Evolutionary conservation across 352 stramenopile species (phyloP).

Genomic region (Globisporangium recalcitrans): DNA sequence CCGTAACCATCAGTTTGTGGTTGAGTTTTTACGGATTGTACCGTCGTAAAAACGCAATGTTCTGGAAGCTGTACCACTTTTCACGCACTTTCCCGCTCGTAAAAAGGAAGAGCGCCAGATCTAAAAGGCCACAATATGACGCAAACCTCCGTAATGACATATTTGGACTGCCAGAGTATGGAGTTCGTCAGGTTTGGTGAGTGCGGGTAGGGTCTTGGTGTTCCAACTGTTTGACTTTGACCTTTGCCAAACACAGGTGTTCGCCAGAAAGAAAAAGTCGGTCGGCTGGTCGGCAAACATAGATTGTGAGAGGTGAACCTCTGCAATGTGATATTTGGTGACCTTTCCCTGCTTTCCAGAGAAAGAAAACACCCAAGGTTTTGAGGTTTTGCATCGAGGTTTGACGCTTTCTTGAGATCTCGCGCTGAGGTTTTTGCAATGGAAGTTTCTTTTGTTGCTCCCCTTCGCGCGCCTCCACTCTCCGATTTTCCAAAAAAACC

Average conservation of each 20-base stretch:
- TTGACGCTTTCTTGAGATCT: not conserved
- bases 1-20: slow-evolving; percentile 4
- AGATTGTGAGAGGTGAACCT: not conserved
- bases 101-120: slow-evolving; percentile 7
- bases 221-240: not conserved
- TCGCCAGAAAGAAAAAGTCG: slow-evolving; percentile 3
- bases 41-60: slow-evolving; percentile 10
- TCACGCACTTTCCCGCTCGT: slow-evolving; percentile 2
- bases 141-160: slow-evolving; percentile 2
- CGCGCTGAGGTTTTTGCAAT: not conserved
- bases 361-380: not conserved
- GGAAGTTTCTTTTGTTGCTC: not conserved
- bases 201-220: not conserved
- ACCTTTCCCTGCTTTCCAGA: slow-evolving; percentile 14
- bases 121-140: slow-evolving; percentile 1
- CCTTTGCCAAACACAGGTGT: no score
- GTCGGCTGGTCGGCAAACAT: not conserved
- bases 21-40: slow-evolving; percentile 9
- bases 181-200: not conserved
- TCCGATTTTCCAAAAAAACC: slow-evolving; percentile 7
- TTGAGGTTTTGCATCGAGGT: not conserved
- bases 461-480: not conserved
- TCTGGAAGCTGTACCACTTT: slow-evolving; percentile 13
- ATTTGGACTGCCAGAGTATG: not conserved
- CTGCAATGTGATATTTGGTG: not conserved